These are phyloP conservation scores for Omphalotus guepiniiformis DNA, from an alignment of 768 basidiomycete genomes.

Conservation along the genomic window DNA sequence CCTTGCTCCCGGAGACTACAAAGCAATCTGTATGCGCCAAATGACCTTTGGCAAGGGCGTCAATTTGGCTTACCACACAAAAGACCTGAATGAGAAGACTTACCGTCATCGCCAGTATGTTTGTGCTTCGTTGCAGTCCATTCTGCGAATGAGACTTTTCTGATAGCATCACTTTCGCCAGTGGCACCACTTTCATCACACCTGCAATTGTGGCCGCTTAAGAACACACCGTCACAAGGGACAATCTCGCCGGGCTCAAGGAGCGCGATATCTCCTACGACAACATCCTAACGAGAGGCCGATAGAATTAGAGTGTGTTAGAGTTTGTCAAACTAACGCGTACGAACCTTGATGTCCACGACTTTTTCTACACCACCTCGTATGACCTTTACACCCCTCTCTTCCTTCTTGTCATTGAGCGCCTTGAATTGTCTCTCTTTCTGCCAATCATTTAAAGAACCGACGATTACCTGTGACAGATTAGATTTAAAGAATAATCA, in stretches of 20 bases:
- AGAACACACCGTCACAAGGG: slow-evolving; percentile 94
- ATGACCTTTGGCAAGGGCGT: slow-evolving; percentile 8
- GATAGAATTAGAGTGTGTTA: slow-evolving; percentile 18
- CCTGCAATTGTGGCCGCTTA: slow-evolving; percentile 87
- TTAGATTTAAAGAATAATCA: slow-evolving; percentile 10
- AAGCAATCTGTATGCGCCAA: slow-evolving; percentile 82
- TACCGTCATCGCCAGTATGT: slow-evolving; percentile 20
- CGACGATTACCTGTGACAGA: slow-evolving; percentile 67
- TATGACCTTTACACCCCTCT: slow-evolving; percentile 83
- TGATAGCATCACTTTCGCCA: slow-evolving; percentile 94
- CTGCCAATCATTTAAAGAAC: slow-evolving; percentile 96
- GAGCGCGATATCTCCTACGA: slow-evolving; percentile 90
- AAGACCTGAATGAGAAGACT: slow-evolving; percentile 14
- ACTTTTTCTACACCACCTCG: slow-evolving; percentile 66
- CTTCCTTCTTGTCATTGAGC: slow-evolving; percentile 94
- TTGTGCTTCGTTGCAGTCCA: slow-evolving; percentile 51
- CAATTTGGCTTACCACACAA: not conserved
- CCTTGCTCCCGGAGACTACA: slow-evolving; percentile 86
- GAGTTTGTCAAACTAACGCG: slow-evolving; percentile 5
- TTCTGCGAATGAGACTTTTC: slow-evolving; percentile 77
- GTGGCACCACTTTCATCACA: slow-evolving; percentile 98
- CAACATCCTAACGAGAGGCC: slow-evolving; percentile 74
- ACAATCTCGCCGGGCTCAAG: slow-evolving; percentile 95
- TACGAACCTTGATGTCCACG: slow-evolving; percentile 72
- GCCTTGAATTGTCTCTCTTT: slow-evolving; percentile 94